Percentiles rank a stretch among this genome's conserved stretches.
Evolutionary conservation across 2,329 filamentous ascomycete genomes (phyloP).

Genomic region (Chaetomium olivaceum): DNA sequence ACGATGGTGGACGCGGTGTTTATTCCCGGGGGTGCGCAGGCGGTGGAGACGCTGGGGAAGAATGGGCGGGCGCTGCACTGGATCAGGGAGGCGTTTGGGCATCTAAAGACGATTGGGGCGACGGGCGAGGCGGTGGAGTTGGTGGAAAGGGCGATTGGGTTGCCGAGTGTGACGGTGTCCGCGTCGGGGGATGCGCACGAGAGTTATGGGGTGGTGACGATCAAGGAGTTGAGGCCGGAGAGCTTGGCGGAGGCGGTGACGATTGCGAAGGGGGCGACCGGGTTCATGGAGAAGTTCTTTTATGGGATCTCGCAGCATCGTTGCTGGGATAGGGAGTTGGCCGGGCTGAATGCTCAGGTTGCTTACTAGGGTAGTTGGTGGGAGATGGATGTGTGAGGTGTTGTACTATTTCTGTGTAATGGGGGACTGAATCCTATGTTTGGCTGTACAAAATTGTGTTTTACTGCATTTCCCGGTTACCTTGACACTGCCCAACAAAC

Average conservation of each 20-base stretch:
- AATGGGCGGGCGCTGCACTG: conserved; percentile 75
- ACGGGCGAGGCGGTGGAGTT: conserved; percentile 71
- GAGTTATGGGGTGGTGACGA: conserved; percentile 77
- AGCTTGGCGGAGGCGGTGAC: conserved; percentile 62
- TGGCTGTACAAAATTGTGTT: background rate
- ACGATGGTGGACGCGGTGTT: conserved; percentile 82
- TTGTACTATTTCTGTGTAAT: background rate
- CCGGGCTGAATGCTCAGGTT: conserved; percentile 66
- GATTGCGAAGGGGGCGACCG: conserved; percentile 65
- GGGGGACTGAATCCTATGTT: background rate
- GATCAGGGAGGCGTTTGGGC: conserved; percentile 77
- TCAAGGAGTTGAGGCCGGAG: conserved; percentile 53
- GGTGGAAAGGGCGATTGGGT: conserved; percentile 51
- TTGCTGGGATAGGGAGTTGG: conserved; percentile 72
- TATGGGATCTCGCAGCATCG: conserved; percentile 70
- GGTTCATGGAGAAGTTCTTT: conserved; percentile 71
- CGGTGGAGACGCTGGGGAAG: conserved; percentile 62
- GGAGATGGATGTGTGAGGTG: background rate
- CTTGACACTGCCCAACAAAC: background rate
- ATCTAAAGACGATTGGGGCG: conserved; percentile 76
- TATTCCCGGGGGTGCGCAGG: conserved; percentile 69
- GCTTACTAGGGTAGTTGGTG: conserved; percentile 60
- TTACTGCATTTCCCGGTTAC: background rate
- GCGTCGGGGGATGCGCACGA: conserved; percentile 56
- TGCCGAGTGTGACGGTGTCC: conserved; percentile 47